Percentiles rank a stretch among this genome's conserved stretches.
Evolutionary conservation across 805 yeast species (phyloP).

Genomic region (Cyberlindnera nakhonratchasimensis): DNA sequence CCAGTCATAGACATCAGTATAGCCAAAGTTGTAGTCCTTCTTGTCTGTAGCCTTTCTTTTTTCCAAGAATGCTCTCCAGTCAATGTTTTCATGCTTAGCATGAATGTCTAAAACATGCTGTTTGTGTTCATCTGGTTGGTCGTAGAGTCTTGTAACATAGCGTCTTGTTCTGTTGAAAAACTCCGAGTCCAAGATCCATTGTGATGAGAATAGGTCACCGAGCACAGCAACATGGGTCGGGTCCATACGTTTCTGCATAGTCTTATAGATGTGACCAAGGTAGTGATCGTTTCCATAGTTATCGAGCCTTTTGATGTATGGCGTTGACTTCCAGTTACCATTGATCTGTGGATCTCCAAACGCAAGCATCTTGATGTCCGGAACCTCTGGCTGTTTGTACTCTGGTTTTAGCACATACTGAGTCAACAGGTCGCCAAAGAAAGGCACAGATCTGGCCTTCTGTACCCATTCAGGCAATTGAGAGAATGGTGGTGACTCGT

Average conservation of each 20-base stretch:
- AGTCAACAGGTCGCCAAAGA: slow-evolving; percentile 23
- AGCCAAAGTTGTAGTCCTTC: slow-evolving; percentile 45
- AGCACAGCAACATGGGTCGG: slow-evolving; percentile 86
- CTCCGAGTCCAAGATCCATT: slow-evolving; percentile 90
- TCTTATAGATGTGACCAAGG: slow-evolving; percentile 74
- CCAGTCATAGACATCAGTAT: slow-evolving; percentile 68
- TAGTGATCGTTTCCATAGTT: slow-evolving; percentile 87
- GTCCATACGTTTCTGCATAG: slow-evolving; percentile 56
- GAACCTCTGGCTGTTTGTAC: slow-evolving; percentile 12
- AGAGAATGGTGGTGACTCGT: slow-evolving; percentile 14
- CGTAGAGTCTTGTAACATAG: slow-evolving; percentile 66
- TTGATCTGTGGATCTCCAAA: slow-evolving; percentile 98
- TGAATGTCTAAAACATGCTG: slow-evolving; percentile 46
- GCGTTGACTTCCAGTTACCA: slow-evolving; percentile 74
- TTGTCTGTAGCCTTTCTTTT: slow-evolving; percentile 29
- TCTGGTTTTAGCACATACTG: slow-evolving; percentile 28
- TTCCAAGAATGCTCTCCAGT: slow-evolving; percentile 48
- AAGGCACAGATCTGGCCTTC: slow-evolving; percentile 17
- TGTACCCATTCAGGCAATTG: slow-evolving; percentile 9
- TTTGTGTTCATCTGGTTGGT: slow-evolving; percentile 51
- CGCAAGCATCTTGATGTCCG: slow-evolving; percentile 64
- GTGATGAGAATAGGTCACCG: slow-evolving; percentile 92
- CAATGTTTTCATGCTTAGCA: slow-evolving; percentile 47
- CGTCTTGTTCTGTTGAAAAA: slow-evolving; percentile 76
- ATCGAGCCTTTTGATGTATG: slow-evolving; percentile 72